A percentile compares a stretch with the other conserved stretches of the same genome.
These are phyloP conservation scores for Apiospora sp. DNA, from an alignment of 2,329 filamentous ascomycete species.

Conservation along the genomic window DNA sequence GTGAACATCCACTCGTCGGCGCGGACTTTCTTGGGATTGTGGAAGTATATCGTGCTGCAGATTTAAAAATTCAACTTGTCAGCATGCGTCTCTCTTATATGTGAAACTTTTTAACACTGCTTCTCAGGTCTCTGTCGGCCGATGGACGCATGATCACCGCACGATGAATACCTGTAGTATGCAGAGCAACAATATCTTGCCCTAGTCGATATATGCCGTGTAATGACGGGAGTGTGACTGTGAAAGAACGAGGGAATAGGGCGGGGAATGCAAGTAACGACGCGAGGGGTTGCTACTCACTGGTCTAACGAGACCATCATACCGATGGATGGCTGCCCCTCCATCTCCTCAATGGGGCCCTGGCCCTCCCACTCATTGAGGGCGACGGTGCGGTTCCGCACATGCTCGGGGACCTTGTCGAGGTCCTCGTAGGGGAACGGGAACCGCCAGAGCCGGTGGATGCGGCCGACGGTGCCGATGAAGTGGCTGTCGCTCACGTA, in stretches of 20 bases:
- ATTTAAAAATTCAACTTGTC: neutral
- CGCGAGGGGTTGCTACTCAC: slow-evolving; percentile 32
- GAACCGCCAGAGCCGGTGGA: slow-evolving; percentile 83
- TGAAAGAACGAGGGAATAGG: neutral
- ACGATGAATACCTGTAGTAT: neutral
- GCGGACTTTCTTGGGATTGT: slow-evolving; percentile 64
- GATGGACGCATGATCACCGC: neutral
- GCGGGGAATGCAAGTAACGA: neutral
- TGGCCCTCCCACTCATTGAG: slow-evolving; percentile 54
- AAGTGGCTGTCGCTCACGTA: slow-evolving; percentile 96
- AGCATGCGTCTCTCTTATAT: neutral
- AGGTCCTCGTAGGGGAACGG: slow-evolving; percentile 62
- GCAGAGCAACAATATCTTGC: neutral
- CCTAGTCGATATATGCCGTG: neutral
- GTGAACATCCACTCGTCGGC: slow-evolving; percentile 81
- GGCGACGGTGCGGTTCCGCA: slow-evolving; percentile 46
- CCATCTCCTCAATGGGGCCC: slow-evolving; percentile 58
- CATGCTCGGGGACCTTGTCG: slow-evolving; percentile 55
- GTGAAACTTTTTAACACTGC: no score
- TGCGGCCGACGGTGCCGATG: slow-evolving; percentile 84
- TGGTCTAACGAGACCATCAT: slow-evolving; percentile 89
- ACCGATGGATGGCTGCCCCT: slow-evolving; percentile 67
- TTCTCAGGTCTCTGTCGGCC: neutral
- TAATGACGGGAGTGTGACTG: slow-evolving; percentile 16
- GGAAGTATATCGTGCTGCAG: slow-evolving; percentile 68